Percentiles rank a stretch among this genome's conserved stretches.
These are phyloP conservation scores for Amanita rubescens DNA, from an alignment of 768 basidiomycete genomes.

Conservation along the genomic window DNA sequence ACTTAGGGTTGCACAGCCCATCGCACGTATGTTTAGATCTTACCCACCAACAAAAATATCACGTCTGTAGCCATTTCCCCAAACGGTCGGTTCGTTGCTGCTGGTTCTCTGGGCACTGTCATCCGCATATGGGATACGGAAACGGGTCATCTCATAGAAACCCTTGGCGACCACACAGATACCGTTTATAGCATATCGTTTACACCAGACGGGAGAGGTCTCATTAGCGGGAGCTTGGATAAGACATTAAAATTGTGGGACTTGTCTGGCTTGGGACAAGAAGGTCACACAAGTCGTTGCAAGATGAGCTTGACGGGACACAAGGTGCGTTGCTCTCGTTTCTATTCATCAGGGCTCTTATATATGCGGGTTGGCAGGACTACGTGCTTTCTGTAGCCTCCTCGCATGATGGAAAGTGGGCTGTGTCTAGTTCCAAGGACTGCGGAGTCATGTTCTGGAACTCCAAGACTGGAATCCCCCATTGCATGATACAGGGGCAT, in stretches of 20 bases:
- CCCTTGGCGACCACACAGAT: slow-evolving; percentile 71
- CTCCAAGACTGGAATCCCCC: slow-evolving; percentile 63
- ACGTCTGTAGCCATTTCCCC: slow-evolving; percentile 78
- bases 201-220: slow-evolving; percentile 83
- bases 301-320: slow-evolving; percentile 87
- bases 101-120: slow-evolving; percentile 67
- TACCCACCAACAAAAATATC: slow-evolving; percentile 58
- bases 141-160: slow-evolving; percentile 59
- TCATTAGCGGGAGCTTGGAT: slow-evolving; percentile 90
- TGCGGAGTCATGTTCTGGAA: slow-evolving; percentile 96
- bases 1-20: no score
- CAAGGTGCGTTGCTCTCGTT: slow-evolving; percentile 47
- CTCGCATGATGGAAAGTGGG: slow-evolving; percentile 88
- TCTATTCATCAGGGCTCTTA: not conserved
- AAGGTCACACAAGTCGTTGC: slow-evolving; percentile 35
- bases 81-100: slow-evolving; percentile 57
- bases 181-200: slow-evolving; percentile 89
- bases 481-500: slow-evolving; percentile 85
- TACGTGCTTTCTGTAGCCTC: slow-evolving; percentile 54
- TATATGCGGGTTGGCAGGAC: slow-evolving; percentile 33
- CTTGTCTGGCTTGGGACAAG: slow-evolving; percentile 63
- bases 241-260: slow-evolving; percentile 89
- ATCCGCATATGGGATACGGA: slow-evolving; percentile 77
- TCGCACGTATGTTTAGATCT: no score
- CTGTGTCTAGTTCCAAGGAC: slow-evolving; percentile 92